These are phyloP conservation scores for Lasiodiplodia gonubiensis DNA, from an alignment of 2,329 filamentous ascomycete genomes.

Conservation along the genomic window DNA sequence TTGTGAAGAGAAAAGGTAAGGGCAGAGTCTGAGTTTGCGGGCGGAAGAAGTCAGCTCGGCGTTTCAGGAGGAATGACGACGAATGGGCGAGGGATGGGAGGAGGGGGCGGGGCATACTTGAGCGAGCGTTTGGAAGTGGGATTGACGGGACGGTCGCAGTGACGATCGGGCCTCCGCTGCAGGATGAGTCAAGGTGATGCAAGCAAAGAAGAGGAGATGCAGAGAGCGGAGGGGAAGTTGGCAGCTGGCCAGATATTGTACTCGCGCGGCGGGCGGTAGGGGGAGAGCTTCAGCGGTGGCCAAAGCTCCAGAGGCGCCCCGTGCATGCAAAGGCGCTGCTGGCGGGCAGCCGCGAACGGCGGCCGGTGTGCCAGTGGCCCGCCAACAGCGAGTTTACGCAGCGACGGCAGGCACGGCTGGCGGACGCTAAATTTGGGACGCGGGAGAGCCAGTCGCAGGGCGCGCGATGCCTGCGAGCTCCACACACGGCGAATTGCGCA, in stretches of 20 bases:
- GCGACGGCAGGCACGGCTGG: slow-evolving; percentile 21
- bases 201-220: slow-evolving; percentile 17
- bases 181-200: slow-evolving; percentile 13
- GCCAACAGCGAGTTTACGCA: slow-evolving; percentile 7
- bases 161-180: slow-evolving; percentile 22
- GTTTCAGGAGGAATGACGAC: slow-evolving; percentile 27
- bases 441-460: slow-evolving; percentile 25
- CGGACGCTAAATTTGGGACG: slow-evolving; percentile 26
- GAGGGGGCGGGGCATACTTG: slow-evolving; percentile 19
- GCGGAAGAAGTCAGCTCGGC: slow-evolving; percentile 8
- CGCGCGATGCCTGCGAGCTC: slow-evolving; percentile 13
- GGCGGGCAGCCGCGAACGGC: slow-evolving; percentile 16
- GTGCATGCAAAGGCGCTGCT: slow-evolving; percentile 13
- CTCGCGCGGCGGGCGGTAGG: slow-evolving; percentile 26
- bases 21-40: slow-evolving; percentile 12
- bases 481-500: slow-evolving; percentile 23
- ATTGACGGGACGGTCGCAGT: slow-evolving; percentile 13
- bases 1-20: not conserved
- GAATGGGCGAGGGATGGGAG: slow-evolving; percentile 20
- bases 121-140: slow-evolving; percentile 22
- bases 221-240: slow-evolving; percentile 24
- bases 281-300: slow-evolving; percentile 23
- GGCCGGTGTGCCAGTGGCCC: slow-evolving; percentile 7
- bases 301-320: slow-evolving; percentile 24
- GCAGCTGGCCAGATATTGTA: slow-evolving; percentile 29